Conservation (phyloP, 2,329 filamentous ascomycete species). For the Didymella lethalis region DNA sequence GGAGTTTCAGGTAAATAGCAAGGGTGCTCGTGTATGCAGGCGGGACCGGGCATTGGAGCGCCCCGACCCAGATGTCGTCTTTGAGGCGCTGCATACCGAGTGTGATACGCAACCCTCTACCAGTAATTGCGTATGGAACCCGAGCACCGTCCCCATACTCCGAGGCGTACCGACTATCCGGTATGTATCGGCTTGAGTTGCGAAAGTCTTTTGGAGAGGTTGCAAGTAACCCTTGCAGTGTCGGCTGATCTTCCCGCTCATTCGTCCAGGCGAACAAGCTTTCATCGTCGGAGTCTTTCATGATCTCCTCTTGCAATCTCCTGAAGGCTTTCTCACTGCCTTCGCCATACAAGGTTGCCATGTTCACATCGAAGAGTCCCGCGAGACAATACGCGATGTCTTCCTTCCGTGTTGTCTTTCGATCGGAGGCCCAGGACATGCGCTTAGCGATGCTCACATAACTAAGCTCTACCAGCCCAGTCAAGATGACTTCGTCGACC, state of each 20-base stretch:
- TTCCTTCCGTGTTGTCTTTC: background rate
- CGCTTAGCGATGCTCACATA: background rate
- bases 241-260: background rate
- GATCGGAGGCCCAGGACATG: background rate
- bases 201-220: background rate
- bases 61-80: background rate
- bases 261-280: background rate
- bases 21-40: background rate
- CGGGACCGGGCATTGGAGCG: background rate
- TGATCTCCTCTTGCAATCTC: background rate
- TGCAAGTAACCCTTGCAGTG: background rate
- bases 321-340: background rate
- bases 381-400: constrained; percentile 1
- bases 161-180: background rate
- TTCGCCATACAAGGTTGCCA: background rate
- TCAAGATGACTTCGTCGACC: background rate
- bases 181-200: background rate
- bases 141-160: background rate
- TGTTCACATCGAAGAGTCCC: background rate
- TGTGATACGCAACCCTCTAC: background rate
- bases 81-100: background rate
- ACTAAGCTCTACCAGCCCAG: background rate
- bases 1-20: background rate
- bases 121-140: background rate
- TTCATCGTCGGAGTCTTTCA: constrained; percentile 1